Evolutionary conservation across 768 basidiomycete genomes (phyloP).

Genomic region (Tricholoma terreum): DNA sequence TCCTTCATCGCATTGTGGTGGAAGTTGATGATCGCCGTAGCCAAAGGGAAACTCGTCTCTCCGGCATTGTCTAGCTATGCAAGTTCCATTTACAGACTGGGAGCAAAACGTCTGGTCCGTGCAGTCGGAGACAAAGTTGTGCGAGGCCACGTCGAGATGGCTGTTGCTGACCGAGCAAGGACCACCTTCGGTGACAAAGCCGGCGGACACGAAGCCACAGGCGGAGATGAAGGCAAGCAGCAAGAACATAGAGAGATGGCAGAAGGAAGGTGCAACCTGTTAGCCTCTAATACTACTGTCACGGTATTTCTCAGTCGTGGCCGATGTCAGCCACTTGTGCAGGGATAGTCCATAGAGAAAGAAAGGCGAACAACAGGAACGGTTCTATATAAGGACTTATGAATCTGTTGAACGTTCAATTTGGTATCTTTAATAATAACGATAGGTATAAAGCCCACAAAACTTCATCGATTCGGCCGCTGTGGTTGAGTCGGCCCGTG

Average conservation of each 20-base stretch:
- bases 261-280: background rate
- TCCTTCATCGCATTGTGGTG: conserved; percentile 49
- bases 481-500: no score
- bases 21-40: conserved; percentile 38
- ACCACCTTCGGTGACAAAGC: conserved; percentile 6
- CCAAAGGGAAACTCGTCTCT: conserved; percentile 61
- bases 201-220: background rate
- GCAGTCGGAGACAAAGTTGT: conserved; percentile 62
- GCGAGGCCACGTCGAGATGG: conserved; percentile 50
- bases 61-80: conserved; percentile 52
- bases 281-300: background rate
- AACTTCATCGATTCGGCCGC: no score
- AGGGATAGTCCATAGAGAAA: no score
- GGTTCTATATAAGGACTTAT: no score
- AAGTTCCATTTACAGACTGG: conserved; percentile 38
- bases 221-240: background rate
- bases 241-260: background rate
- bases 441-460: no score
- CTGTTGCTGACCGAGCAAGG: conserved; percentile 45
- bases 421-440: no score
- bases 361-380: no score
- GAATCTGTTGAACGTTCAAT: no score
- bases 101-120: conserved; percentile 57
- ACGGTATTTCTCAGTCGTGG: background rate
- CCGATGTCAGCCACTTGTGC: no score